phyloP scores from a whole-genome alignment of 108 stramenopile species.

The Cyclotella cryptica region DNA sequence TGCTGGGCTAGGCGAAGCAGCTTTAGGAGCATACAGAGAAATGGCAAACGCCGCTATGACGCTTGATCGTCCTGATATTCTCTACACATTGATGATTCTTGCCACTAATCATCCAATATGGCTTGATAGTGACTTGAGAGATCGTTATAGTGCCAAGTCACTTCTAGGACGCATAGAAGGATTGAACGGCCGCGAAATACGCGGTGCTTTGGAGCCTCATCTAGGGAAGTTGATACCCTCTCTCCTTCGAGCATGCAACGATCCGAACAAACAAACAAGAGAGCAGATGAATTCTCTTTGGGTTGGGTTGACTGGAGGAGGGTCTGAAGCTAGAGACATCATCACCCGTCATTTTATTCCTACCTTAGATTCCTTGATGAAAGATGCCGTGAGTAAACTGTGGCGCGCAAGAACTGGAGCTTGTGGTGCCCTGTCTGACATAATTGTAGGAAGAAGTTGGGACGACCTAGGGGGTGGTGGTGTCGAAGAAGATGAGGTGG shows the following conservation, averaged over 20 bases:
- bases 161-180: constrained; percentile 66
- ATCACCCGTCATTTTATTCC: constrained; percentile 57
- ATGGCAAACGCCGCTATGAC: constrained; percentile 81
- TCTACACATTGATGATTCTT: constrained; percentile 80
- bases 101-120: constrained; percentile 82
- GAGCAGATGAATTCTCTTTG: constrained; percentile 85
- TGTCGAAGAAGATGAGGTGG: constrained; percentile 71
- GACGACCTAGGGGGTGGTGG: constrained; percentile 78
- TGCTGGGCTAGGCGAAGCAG: constrained; percentile 80
- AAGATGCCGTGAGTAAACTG: constrained; percentile 76
- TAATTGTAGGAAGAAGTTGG: constrained; percentile 88
- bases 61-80: constrained; percentile 69
- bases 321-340: constrained; percentile 68
- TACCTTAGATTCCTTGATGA: constrained; percentile 75
- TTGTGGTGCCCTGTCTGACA: constrained; percentile 78
- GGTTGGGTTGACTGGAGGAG: constrained; percentile 86
- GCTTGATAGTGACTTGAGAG: constrained; percentile 49
- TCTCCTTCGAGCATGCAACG: constrained; percentile 79
- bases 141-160: constrained; percentile 67
- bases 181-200: constrained; percentile 59
- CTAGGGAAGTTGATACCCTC: constrained; percentile 80
- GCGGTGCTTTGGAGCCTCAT: constrained; percentile 69
- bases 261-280: constrained; percentile 85
- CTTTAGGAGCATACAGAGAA: constrained; percentile 84
- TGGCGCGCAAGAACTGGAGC: constrained; percentile 79